phyloP scores from a whole-genome alignment of 768 basidiomycete genomes.

The Mycena leptocephala region DNA sequence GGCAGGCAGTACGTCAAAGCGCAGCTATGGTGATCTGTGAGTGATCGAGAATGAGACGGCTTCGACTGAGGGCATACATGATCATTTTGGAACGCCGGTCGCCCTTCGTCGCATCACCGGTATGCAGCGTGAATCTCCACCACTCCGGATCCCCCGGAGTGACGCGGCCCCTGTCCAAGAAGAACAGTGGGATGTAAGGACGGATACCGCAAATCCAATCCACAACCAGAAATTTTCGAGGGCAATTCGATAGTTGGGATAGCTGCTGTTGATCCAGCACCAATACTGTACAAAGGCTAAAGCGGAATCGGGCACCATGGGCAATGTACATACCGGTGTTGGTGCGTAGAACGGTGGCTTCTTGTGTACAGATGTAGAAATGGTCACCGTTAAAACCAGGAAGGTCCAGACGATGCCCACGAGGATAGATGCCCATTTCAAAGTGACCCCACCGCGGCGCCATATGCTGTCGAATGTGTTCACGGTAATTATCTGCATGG shows the following conservation, averaged over 20 bases:
- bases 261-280: constrained; percentile 34
- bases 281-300: too few species aligned
- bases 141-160: constrained; percentile 7
- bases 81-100: background rate
- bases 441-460: constrained; percentile 2
- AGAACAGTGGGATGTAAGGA: constrained; percentile 26
- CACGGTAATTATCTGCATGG: constrained; percentile 11
- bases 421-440: background rate
- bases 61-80: background rate
- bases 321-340: constrained; percentile 9
- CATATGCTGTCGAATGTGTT: constrained; percentile 24
- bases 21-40: background rate
- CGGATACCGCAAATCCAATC: constrained; percentile 22
- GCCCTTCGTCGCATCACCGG: background rate
- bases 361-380: background rate
- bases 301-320: too few species aligned
- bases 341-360: constrained; percentile 25
- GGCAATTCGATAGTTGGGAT: constrained; percentile 20
- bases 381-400: constrained; percentile 7
- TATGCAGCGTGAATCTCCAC: constrained; percentile 25
- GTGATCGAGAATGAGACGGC: background rate
- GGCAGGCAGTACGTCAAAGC: constrained; percentile 26
- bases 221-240: constrained; percentile 31
- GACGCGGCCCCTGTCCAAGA: constrained; percentile 10
- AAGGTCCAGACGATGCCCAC: constrained; percentile 18